These are phyloP conservation scores for Dictyostelium capitatum DNA, from an alignment of 78 protist genomes.

Conservation along the genomic window DNA sequence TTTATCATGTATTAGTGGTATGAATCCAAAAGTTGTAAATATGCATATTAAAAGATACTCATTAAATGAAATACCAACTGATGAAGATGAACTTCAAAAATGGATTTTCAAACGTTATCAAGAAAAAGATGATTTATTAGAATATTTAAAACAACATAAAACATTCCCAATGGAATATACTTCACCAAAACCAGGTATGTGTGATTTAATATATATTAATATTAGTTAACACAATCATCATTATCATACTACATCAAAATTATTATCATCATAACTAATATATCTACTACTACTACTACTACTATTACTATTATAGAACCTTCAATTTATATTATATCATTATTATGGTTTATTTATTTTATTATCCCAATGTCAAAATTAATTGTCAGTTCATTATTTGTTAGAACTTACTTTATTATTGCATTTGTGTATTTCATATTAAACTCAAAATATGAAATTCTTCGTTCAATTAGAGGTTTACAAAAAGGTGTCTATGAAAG, in stretches of 20 bases:
- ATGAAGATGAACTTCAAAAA: conserved; percentile 44
- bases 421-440: conserved; percentile 1
- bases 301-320: neutral
- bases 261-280: neutral
- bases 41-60: conserved; percentile 38
- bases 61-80: conserved; percentile 22
- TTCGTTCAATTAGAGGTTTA: conserved; percentile 23
- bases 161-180: neutral
- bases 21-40: conserved; percentile 50
- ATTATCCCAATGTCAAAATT: neutral
- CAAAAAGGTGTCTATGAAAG: conserved; percentile 9
- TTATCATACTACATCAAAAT: neutral
- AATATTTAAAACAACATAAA: conserved; percentile 19
- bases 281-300: neutral
- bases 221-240: neutral
- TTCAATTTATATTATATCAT: neutral
- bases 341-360: conserved; percentile 6
- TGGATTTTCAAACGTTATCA: conserved; percentile 47
- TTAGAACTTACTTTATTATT: neutral
- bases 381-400: neutral
- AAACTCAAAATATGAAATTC: neutral
- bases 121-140: conserved; percentile 49
- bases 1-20: conserved; percentile 19
- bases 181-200: neutral
- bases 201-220: neutral